Evolutionary conservation across 495 filamentous ascomycete genomes (phyloP).

Genomic region (Saxophila tyrrhenica): DNA sequence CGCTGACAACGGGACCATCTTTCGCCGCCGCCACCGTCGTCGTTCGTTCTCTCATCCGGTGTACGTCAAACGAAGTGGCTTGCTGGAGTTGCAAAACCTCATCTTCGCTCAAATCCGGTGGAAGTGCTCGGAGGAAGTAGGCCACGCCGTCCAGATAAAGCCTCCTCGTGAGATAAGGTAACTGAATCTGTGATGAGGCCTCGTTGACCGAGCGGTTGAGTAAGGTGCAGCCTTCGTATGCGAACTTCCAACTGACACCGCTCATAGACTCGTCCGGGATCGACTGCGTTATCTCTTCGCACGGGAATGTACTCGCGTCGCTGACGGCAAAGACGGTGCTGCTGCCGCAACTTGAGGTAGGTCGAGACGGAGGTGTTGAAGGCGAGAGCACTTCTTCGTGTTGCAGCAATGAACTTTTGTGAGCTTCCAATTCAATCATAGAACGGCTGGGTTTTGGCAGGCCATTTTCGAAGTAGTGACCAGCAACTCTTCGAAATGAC

Average conservation of each 20-base stretch:
- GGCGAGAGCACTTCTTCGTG: neutral
- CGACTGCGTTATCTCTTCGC: neutral
- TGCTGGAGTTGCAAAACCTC: neutral
- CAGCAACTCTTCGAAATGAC: neutral
- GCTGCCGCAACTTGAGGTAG: neutral
- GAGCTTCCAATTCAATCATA: no score
- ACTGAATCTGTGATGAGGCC: slow-evolving; percentile 18
- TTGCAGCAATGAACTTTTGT: neutral
- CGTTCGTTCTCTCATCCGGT: no score
- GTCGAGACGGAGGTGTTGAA: neutral
- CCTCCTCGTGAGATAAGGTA: slow-evolving; percentile 42
- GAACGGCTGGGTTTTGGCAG: no score
- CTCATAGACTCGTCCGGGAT: slow-evolving; percentile 13
- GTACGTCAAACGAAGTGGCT: neutral
- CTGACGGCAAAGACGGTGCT: neutral
- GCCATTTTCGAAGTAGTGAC: neutral
- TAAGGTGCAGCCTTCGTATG: slow-evolving; percentile 34
- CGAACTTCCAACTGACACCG: slow-evolving; percentile 38
- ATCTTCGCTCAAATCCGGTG: slow-evolving; percentile 40
- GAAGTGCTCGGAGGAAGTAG: slow-evolving; percentile 57
- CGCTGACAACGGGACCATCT: no score
- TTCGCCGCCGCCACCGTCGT: no score
- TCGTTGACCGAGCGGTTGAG: slow-evolving; percentile 30
- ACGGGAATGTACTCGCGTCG: slow-evolving; percentile 16
- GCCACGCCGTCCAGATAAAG: slow-evolving; percentile 55